Percentiles rank a stretch among this genome's conserved stretches.
Evolutionary conservation across 495 filamentous ascomycete genomes (phyloP).

Genomic region (Letharia columbiana): DNA sequence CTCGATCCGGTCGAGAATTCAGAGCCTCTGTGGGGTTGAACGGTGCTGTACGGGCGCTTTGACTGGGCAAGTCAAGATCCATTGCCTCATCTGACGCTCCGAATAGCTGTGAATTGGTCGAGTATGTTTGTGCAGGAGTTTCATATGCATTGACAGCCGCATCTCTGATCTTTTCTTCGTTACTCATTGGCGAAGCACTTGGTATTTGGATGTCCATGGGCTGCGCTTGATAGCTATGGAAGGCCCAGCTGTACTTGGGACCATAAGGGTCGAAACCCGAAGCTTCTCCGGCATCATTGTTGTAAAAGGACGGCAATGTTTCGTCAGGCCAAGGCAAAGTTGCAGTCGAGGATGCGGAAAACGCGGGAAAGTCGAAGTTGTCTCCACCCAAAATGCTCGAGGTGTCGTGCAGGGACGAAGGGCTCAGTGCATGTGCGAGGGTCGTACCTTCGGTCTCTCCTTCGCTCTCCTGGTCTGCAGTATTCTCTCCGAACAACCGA

Average conservation of each 20-base stretch:
- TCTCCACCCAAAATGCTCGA: slow-evolving; percentile 1
- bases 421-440: not conserved
- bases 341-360: not conserved
- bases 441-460: slow-evolving; percentile 1
- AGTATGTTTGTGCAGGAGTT: not conserved
- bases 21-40: not conserved
- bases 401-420: not conserved
- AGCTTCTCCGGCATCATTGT: slow-evolving; percentile 1
- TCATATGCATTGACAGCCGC: not conserved
- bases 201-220: slow-evolving; percentile 7
- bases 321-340: slow-evolving; percentile 9
- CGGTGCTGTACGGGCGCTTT: not conserved
- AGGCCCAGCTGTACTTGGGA: slow-evolving; percentile 10
- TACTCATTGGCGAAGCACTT: not conserved
- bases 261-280: not conserved
- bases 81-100: slow-evolving; percentile 3
- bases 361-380: slow-evolving; percentile 1
- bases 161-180: not conserved
- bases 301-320: not conserved
- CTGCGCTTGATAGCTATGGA: slow-evolving; percentile 2
- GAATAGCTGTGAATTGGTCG: not conserved
- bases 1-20: not conserved
- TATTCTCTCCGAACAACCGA: not conserved
- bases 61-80: slow-evolving; percentile 2
- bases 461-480: slow-evolving; percentile 2